Evolutionary conservation across 441 rosid species (phyloP).

Genomic region (Adansonia grandidieri): DNA sequence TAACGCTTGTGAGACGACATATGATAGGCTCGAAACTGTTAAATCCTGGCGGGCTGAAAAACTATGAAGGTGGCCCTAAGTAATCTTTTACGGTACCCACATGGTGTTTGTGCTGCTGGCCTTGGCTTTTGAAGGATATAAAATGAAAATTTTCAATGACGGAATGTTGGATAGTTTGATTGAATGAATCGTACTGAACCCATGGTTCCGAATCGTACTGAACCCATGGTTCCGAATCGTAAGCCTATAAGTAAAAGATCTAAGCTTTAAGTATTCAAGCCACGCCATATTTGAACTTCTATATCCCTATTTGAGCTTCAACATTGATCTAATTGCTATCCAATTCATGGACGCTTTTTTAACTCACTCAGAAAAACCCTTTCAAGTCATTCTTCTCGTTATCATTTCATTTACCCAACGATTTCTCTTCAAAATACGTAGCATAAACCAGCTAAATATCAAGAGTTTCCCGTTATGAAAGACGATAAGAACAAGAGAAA

Average conservation of each 20-base stretch:
- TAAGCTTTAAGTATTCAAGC: no score
- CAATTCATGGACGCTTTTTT: no score
- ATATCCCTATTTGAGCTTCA: no score
- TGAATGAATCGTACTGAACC: constrained; percentile 14
- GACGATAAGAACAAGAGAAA: no score
- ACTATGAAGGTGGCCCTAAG: constrained; percentile 50
- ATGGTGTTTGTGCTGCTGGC: constrained; percentile 46
- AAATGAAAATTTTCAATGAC: constrained; percentile 33
- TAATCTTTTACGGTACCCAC: constrained; percentile 42
- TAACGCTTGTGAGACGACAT: constrained; percentile 50
- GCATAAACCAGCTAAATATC: neutral
- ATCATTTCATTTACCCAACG: neutral
- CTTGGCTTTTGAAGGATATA: constrained; percentile 36
- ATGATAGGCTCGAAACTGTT: constrained; percentile 43
- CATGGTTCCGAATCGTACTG: no score
- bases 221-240: no score
- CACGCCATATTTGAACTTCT: no score
- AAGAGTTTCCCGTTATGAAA: neutral
- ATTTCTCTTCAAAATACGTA: neutral
- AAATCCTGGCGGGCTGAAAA: constrained; percentile 28
- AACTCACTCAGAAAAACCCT: neutral
- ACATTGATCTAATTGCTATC: no score
- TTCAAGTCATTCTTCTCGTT: neutral
- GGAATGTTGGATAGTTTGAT: neutral
- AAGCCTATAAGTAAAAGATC: no score